phyloP scores from a whole-genome alignment of 768 basidiomycete species.

The Podaxis pistillaris region DNA sequence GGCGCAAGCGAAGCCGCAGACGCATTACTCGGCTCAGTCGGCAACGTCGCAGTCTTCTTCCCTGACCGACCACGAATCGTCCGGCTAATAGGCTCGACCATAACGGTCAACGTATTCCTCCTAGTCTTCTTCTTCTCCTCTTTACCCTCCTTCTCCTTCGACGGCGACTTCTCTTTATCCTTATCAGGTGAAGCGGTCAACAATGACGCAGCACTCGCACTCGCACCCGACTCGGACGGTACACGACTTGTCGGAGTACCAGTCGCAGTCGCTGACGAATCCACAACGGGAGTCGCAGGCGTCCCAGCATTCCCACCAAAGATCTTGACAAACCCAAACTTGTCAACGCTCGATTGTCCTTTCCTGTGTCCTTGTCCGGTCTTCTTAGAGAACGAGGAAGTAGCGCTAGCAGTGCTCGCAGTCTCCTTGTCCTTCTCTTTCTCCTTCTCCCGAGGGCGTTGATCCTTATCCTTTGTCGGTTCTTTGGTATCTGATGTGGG shows the following conservation, averaged over 20 bases:
- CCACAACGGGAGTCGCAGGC: conserved; percentile 29
- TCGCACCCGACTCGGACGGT: conserved; percentile 21
- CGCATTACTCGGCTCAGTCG: conserved; percentile 9
- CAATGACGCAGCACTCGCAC: conserved; percentile 25
- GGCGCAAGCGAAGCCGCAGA: conserved; percentile 11
- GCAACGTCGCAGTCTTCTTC: conserved; percentile 28
- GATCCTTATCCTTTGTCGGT: neutral
- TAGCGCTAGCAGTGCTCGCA: conserved; percentile 25
- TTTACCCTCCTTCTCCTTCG: conserved; percentile 25
- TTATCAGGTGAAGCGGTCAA: conserved; percentile 30
- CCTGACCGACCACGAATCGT: conserved; percentile 46
- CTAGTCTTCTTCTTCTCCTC: conserved; percentile 52
- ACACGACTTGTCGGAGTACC: conserved; percentile 16
- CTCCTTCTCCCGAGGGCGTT: neutral
- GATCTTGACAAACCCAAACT: conserved; percentile 75
- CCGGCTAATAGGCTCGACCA: conserved; percentile 76
- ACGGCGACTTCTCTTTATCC: conserved; percentile 21
- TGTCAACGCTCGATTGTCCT: conserved; percentile 72
- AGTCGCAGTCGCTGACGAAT: conserved; percentile 16
- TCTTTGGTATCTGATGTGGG: conserved; percentile 2
- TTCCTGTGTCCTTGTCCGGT: conserved; percentile 64
- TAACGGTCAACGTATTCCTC: conserved; percentile 83
- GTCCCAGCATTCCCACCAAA: conserved; percentile 47
- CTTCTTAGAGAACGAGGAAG: conserved; percentile 28
- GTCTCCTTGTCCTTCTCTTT: conserved; percentile 27